Percentiles rank a stretch among this genome's conserved stretches.
Evolutionary conservation across 768 basidiomycete species (phyloP).

Genomic region (Amanita inopinata): DNA sequence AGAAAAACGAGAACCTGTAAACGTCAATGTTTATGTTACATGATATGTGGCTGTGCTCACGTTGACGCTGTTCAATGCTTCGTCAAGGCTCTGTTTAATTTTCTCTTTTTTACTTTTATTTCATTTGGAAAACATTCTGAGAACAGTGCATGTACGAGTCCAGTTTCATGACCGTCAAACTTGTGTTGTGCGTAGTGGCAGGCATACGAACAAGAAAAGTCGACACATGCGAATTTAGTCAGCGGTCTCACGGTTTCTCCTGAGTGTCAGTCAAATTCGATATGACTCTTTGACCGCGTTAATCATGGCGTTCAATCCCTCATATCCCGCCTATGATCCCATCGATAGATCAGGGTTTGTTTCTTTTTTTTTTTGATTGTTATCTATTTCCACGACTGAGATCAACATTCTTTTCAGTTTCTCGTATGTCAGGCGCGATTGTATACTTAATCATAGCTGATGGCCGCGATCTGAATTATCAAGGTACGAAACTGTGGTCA

Average conservation of each 20-base stretch:
- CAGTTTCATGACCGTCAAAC: conserved; percentile 4
- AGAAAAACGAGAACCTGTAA: no score
- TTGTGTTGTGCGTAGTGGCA: background rate
- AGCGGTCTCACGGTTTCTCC: background rate
- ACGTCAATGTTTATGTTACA: no score
- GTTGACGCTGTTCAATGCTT: no score
- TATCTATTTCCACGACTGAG: conserved; percentile 5
- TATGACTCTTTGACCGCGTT: background rate
- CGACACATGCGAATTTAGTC: background rate
- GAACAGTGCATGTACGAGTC: background rate
- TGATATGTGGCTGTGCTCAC: no score
- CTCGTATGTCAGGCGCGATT: conserved; percentile 34
- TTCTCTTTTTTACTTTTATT: no score
- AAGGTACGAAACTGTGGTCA: conserved; percentile 73
- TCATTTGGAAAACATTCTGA: background rate
- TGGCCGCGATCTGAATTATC: background rate
- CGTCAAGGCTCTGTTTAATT: no score
- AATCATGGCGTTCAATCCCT: conserved; percentile 33
- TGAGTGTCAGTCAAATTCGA: background rate
- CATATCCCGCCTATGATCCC: conserved; percentile 67
- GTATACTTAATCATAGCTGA: background rate
- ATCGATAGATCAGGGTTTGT: conserved; percentile 51
- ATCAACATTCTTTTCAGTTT: no score
- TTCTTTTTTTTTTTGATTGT: background rate
- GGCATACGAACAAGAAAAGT: background rate